Evolutionary conservation across 352 stramenopile genomes (phyloP), one percentile per base, ranked within the genome.

Genomic region (Halophytophthora batemanensis): DNA sequence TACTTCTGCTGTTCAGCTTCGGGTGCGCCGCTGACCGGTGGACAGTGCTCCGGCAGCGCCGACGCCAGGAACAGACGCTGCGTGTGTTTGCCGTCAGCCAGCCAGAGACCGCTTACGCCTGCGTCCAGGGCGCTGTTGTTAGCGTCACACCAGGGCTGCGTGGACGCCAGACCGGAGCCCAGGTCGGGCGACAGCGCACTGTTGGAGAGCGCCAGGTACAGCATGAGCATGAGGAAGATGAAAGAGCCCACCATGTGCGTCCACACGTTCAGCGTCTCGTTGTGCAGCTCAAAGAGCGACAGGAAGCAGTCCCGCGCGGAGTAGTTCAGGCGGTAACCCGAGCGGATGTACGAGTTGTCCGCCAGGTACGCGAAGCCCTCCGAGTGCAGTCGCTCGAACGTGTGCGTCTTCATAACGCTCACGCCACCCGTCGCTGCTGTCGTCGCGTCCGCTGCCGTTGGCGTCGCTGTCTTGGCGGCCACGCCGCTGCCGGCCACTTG

Each of bases 181-280:
- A 34, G 52, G n/a, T 46, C 48, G 19, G 64, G 50, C 0, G 50
- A 52, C 11, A 90, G 61, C 53, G 69, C 73, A 39, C 71, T 67
- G 43, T 64, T 71, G 19, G 69, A 81, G 19, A 90, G 65, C 58
- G 80, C 59, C 28, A 92, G 64, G 59, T 91, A 90, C 15, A 75
- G 40, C 64, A 93, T 87, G 58, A 93, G 74, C 50, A 66, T 66
- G 31, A 86, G 62, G 49, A 95, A 95, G 65, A 92, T 90, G 56
- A 92, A 78, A 41, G 80, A 91, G 35, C 85, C 85, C 18, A 92
- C 67, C 43, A 92, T 87, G 59, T 95, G 85, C 50, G 80, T 93
- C 85, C 85, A 95, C 18, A 95, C 81, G 56, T 95, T 95, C 39
- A 90, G 71, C 45, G 85, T 95, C 59, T 95, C 85, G 53, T 95